Percentiles rank a stretch among this genome's conserved stretches.
Conservation (phyloP, 768 basidiomycete genomes). For the Russula griseocarnosa region DNA sequence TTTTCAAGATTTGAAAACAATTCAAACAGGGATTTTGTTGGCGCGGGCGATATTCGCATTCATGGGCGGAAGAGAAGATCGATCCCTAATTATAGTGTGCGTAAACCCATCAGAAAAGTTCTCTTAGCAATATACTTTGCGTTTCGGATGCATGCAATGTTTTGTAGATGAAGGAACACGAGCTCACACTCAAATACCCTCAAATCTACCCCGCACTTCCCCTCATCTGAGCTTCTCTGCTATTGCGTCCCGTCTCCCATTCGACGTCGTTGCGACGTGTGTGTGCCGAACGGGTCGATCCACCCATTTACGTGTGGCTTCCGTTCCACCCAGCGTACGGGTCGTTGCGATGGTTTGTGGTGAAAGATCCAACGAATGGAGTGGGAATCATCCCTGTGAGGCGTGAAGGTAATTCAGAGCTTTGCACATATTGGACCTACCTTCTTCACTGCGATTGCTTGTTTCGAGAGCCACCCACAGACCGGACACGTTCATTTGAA, state of each 20-base stretch:
- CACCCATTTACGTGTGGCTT: constrained; percentile 6
- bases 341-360: background rate
- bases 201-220: background rate
- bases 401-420: background rate
- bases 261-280: constrained; percentile 3
- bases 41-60: too few species aligned
- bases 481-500: constrained; percentile 36
- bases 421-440: constrained; percentile 10
- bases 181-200: constrained; percentile 3
- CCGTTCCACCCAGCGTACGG: background rate
- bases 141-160: background rate
- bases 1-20: background rate
- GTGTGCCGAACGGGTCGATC: background rate
- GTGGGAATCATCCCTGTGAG: background rate
- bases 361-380: background rate
- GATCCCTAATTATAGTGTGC: background rate
- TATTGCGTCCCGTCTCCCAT: constrained; percentile 16
- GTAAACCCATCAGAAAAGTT: background rate
- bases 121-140: background rate
- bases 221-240: constrained; percentile 5
- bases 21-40: background rate
- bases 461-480: constrained; percentile 29
- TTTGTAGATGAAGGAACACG: background rate
- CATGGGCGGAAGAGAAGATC: background rate
- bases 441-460: constrained; percentile 22